Conservation (phyloP, 2,329 filamentous ascomycete species). For the Phialocephala sp. region DNA sequence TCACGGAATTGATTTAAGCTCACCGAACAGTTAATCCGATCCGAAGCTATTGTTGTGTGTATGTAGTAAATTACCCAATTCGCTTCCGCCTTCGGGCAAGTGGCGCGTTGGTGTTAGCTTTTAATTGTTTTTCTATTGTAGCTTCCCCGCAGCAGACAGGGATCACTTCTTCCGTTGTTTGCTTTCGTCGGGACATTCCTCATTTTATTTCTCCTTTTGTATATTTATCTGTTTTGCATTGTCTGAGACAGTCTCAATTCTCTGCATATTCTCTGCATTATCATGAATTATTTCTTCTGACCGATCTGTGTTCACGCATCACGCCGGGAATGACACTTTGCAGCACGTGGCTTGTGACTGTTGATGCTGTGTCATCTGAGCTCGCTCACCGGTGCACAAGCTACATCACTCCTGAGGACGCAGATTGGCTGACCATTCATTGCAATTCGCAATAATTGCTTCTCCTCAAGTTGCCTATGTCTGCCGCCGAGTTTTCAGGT, state of each 20-base stretch:
- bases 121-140: too few relatives aligned
- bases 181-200: not conserved
- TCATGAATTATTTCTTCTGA: too few relatives aligned
- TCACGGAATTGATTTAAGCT: conserved; percentile 26
- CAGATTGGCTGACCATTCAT: too few relatives aligned
- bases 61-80: too few relatives aligned
- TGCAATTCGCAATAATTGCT: too few relatives aligned
- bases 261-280: not conserved
- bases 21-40: conserved; percentile 25
- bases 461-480: too few relatives aligned
- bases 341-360: not conserved
- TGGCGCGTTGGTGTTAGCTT: too few relatives aligned
- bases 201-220: not conserved
- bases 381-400: not conserved
- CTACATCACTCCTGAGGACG: not conserved
- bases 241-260: not conserved
- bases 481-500: too few relatives aligned
- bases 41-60: conserved; percentile 3
- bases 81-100: too few relatives aligned
- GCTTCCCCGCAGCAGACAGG: not conserved
- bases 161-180: not conserved
- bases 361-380: conserved; percentile 1
- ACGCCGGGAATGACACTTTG: not conserved
- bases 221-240: not conserved
- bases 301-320: not conserved